Conservation (phyloP, 1,284 basidiomycete species). For the Papiliotrema laurentii region DNA sequence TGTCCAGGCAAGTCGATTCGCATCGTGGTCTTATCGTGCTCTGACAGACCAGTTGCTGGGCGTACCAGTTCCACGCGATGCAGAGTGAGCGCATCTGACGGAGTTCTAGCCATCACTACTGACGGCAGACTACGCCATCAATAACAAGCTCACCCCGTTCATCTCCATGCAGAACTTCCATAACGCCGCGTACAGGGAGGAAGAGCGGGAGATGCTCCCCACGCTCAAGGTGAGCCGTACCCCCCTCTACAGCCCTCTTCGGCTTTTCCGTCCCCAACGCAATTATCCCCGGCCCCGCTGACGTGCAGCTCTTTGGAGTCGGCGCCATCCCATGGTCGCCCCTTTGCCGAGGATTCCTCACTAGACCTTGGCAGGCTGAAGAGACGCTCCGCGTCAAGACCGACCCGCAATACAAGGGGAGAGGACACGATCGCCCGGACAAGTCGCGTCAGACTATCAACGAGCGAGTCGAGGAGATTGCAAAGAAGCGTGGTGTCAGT, state of each 20-base stretch:
- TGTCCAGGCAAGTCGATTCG: conserved; percentile 49
- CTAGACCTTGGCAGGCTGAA: conserved; percentile 24
- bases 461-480: conserved; percentile 54
- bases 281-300: not conserved
- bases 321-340: conserved; percentile 48
- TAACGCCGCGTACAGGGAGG: conserved; percentile 57
- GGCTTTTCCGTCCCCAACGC: not conserved
- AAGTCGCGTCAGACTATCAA: conserved; percentile 32
- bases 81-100: conserved; percentile 28
- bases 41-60: conserved; percentile 34
- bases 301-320: conserved; percentile 33
- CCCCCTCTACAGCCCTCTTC: not conserved
- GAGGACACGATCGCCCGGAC: conserved; percentile 15
- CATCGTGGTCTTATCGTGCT: too few species aligned
- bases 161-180: conserved; percentile 65
- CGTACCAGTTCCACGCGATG: conserved; percentile 49
- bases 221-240: conserved; percentile 33
- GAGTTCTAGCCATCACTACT: not conserved
- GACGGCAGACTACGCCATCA: conserved; percentile 43
- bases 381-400: conserved; percentile 21
- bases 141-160: conserved; percentile 60
- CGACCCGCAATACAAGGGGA: conserved; percentile 16
- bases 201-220: conserved; percentile 60
- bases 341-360: conserved; percentile 27
- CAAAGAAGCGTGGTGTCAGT: conserved; percentile 53